Conservation (phyloP, 148 eudicot genomes). For the Tetragonia tetragonoides region DNA sequence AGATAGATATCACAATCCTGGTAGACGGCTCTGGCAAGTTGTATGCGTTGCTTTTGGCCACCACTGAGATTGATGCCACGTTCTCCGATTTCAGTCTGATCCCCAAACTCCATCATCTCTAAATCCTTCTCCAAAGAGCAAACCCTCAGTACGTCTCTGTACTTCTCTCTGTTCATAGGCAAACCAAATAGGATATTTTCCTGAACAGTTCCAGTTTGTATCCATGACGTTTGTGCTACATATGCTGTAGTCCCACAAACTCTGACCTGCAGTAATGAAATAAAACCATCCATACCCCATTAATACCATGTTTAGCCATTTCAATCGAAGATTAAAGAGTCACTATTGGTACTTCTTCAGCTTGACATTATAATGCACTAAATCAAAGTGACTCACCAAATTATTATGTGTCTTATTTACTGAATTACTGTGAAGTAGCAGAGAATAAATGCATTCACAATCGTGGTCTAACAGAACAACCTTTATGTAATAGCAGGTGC, state of each 20-base stretch:
- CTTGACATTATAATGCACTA: too few species aligned
- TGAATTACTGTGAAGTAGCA: too few species aligned
- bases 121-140: constrained; percentile 84
- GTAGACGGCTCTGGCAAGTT: constrained; percentile 94
- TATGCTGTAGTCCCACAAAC: constrained; percentile 96
- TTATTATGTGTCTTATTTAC: too few species aligned
- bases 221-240: constrained; percentile 97
- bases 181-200: constrained; percentile 83
- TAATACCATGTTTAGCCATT: too few species aligned
- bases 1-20: constrained; percentile 92
- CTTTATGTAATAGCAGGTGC: too few species aligned
- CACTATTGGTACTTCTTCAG: too few species aligned
- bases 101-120: constrained; percentile 96
- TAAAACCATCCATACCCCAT: background rate
- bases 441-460: too few species aligned
- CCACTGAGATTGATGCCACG: constrained; percentile 97
- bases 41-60: constrained; percentile 94
- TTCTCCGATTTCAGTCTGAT: constrained; percentile 98
- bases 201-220: constrained; percentile 83
- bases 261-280: constrained; percentile 41
- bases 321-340: too few species aligned
- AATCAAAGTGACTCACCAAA: too few species aligned
- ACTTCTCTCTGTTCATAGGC: constrained; percentile 67
- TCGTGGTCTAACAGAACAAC: too few species aligned
- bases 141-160: constrained; percentile 61